phyloP scores from a whole-genome alignment of 1,284 basidiomycete genomes.

The Irpex sp. region DNA sequence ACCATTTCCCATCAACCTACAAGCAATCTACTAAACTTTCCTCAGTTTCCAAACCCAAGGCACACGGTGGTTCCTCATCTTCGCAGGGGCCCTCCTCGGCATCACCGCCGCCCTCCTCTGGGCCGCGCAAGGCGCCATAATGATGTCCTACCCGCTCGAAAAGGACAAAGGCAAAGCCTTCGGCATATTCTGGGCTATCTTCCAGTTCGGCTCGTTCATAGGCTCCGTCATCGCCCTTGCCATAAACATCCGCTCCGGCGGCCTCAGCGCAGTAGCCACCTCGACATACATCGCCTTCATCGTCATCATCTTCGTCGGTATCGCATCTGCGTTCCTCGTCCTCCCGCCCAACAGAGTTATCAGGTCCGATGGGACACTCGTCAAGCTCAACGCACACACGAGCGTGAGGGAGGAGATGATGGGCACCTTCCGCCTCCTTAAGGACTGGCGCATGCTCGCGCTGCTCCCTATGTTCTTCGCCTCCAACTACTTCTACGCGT shows the following conservation, averaged over 20 bases:
- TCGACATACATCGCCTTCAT: conserved; percentile 41
- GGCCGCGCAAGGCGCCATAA: conserved; percentile 54
- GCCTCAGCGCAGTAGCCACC: conserved; percentile 31
- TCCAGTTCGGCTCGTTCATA: conserved; percentile 49
- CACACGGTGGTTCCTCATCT: conserved; percentile 43
- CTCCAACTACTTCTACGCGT: conserved; percentile 39
- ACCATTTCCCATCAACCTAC: neutral
- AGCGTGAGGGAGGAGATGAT: conserved; percentile 31
- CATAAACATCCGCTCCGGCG: conserved; percentile 33
- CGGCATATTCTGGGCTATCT: conserved; percentile 52
- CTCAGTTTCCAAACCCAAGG: conserved; percentile 33
- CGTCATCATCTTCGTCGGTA: conserved; percentile 37
- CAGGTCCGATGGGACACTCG: conserved; percentile 36
- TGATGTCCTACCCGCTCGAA: conserved; percentile 55
- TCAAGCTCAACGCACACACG: conserved; percentile 32
- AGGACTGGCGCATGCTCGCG: conserved; percentile 36
- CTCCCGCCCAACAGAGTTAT: conserved; percentile 36
- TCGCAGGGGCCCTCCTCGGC: conserved; percentile 53
- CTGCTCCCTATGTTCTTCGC: conserved; percentile 41
- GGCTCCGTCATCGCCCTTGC: conserved; percentile 48
- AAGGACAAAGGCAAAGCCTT: conserved; percentile 50
- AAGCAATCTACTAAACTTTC: neutral
- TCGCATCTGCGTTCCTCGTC: conserved; percentile 34
- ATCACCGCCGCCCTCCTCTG: conserved; percentile 58
- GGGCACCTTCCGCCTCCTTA: conserved; percentile 31